These are phyloP conservation scores for Emergomyces orientalis DNA, from an alignment of 2,329 filamentous ascomycete genomes.

Conservation along the genomic window DNA sequence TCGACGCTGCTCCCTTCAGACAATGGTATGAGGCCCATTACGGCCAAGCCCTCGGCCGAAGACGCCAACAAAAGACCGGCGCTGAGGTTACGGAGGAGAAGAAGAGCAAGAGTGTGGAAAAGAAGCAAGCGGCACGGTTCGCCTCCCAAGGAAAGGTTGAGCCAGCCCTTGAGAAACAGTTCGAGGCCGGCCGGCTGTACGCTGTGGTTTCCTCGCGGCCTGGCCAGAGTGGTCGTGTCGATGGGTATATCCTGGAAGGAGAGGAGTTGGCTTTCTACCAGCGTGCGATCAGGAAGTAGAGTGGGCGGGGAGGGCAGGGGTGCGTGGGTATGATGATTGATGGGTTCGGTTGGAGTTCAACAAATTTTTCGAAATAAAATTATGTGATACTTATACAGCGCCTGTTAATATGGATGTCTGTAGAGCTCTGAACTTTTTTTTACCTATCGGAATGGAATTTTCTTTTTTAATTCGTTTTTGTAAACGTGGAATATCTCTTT, in stretches of 20 bases:
- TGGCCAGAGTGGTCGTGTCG: slow-evolving; percentile 90
- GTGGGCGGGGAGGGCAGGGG: background rate
- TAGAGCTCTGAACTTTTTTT: slow-evolving; percentile 32
- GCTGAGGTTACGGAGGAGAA: slow-evolving; percentile 53
- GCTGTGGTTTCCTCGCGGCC: slow-evolving; percentile 87
- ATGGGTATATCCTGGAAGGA: slow-evolving; percentile 97
- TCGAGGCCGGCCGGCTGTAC: slow-evolving; percentile 96
- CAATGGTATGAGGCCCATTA: slow-evolving; percentile 99
- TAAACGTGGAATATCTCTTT: background rate
- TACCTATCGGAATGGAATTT: slow-evolving; percentile 28
- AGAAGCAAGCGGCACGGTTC: slow-evolving; percentile 88
- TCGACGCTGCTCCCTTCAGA: slow-evolving; percentile 97
- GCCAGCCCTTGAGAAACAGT: slow-evolving; percentile 86
- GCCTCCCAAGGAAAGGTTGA: slow-evolving; percentile 87
- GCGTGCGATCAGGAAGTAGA: slow-evolving; percentile 98
- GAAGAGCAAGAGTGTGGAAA: slow-evolving; percentile 93
- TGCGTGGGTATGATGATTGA: slow-evolving; percentile 1
- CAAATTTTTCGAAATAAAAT: slow-evolving; percentile 26
- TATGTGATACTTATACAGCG: slow-evolving; percentile 21
- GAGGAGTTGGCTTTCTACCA: slow-evolving; percentile 99
- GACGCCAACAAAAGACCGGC: slow-evolving; percentile 68
- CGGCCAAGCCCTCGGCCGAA: slow-evolving; percentile 78
- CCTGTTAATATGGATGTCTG: slow-evolving; percentile 26
- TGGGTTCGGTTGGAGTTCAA: slow-evolving; percentile 29
- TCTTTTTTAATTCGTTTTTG: slow-evolving; percentile 10